Evolutionary conservation across 495 filamentous ascomycete species (phyloP), one percentile per base, ranked within the genome.

Genomic region (Hyaloscypha finlandica): DNA sequence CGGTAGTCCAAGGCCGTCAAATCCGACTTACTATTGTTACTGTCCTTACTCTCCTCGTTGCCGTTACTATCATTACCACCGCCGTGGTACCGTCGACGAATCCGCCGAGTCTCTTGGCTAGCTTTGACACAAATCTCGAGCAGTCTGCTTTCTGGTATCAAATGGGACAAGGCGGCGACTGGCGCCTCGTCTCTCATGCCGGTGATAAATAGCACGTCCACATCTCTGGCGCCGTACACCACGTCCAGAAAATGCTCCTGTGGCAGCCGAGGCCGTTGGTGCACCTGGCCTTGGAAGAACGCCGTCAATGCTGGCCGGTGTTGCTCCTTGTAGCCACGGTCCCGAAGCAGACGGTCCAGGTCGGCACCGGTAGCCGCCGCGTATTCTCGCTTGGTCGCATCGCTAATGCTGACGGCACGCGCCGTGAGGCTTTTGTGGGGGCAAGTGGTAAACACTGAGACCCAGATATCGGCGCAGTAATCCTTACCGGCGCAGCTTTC

Each of bases 161-260:
- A 74, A 80, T 83, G 81, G 33, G 84, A 84, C 1, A 85, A 81
- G 57, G 68, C 59, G 66, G 83, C 77, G 39, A 90, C 82, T 5
- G 86, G 86, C 6, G 84, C 82, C 71, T 85, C 77, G 65, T 89
- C 87, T 80, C 85, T 87, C 84, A 90, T 86, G 6, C 88, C 88
- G 0, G 86, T 89, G 72, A 90, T 85, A 37, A 90, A 63, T 57
- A 89, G 78, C 60, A 88, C 85, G 66, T 88, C 81, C 22, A 79
- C 76, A 77, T 83, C 81, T 67, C 35, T 71, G 25, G 79, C 79
- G 51, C 63, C 58, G 66, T 76, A 35, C 19, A 88, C 83, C 45
- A 81, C 72, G 66, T 80, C 67, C 45, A 83, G 67, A 71, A 89
- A 88, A 77, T 87, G 81, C 72, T 86, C 80, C 70, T 84, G 80